Evolutionary conservation across 345 rosid species (phyloP).

Genomic region (Murraya koenigii): DNA sequence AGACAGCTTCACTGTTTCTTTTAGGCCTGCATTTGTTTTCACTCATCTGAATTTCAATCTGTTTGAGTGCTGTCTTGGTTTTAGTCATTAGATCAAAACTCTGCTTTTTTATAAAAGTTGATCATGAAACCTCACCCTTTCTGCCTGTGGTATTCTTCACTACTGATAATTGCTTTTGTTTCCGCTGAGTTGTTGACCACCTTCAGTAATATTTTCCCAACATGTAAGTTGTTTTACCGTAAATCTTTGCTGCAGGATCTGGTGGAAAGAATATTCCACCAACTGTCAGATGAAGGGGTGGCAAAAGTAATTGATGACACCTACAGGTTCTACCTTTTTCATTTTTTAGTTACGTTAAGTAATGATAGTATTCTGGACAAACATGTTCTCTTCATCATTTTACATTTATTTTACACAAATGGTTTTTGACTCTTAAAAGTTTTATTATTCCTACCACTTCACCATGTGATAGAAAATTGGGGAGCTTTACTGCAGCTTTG

Average conservation of each 20-base stretch:
- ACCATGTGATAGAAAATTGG: neutral
- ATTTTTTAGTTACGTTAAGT: neutral
- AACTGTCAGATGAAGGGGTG: slow-evolving; percentile 23
- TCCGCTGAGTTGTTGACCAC: neutral
- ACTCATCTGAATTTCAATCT: neutral
- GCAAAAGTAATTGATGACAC: slow-evolving; percentile 30
- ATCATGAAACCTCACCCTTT: neutral
- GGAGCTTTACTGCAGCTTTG: neutral
- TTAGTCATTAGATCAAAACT: neutral
- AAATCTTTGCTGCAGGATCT: slow-evolving; percentile 26
- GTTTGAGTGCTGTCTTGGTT: neutral
- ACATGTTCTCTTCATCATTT: neutral
- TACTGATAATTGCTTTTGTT: neutral
- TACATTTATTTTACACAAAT: neutral
- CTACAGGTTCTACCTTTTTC: slow-evolving; percentile 27
- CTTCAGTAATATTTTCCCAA: neutral
- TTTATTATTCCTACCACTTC: neutral
- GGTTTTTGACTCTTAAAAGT: neutral
- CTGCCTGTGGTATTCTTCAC: neutral
- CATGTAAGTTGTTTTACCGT: neutral
- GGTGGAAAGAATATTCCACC: slow-evolving; percentile 22
- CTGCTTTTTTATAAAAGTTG: neutral
- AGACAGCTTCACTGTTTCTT: neutral
- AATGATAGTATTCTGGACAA: neutral
- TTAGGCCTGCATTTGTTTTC: neutral